These are phyloP conservation scores for Periconia sp. DNA, from an alignment of 2,329 filamentous ascomycete species.

Conservation along the genomic window DNA sequence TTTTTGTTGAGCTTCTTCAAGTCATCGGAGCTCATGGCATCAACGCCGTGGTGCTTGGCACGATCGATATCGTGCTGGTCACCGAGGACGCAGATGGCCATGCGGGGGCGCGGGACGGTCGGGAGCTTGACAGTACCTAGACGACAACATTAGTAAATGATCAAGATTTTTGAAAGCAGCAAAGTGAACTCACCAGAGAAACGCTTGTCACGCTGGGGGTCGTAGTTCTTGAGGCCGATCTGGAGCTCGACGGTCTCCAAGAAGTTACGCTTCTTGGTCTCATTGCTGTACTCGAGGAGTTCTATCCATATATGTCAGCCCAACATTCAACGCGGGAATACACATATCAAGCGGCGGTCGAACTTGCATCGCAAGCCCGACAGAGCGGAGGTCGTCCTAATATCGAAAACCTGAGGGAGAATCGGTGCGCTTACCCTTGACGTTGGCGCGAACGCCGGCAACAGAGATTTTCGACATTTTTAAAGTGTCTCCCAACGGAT, in stretches of 20 bases:
- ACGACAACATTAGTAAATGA: not conserved
- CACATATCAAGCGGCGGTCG: too few species aligned
- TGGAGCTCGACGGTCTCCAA: conserved; percentile 85
- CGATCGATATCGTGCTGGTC: conserved; percentile 99
- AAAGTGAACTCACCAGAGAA: conserved; percentile 72
- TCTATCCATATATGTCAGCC: conserved; percentile 52
- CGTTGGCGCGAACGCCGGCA: conserved; percentile 95
- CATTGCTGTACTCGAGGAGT: conserved; percentile 91
- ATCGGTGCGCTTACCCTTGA: conserved; percentile 65
- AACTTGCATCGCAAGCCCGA: too few species aligned
- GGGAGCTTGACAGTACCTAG: conserved; percentile 91
- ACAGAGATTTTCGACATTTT: conserved; percentile 84
- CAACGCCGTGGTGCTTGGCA: conserved; percentile 98
- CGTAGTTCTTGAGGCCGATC: conserved; percentile 56
- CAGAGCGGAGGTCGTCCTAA: too few species aligned
- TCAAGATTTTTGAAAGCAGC: not conserved
- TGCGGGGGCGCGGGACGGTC: conserved; percentile 75
- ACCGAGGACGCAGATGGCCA: conserved; percentile 70
- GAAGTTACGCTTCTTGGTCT: conserved; percentile 99
- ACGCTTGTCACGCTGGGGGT: conserved; percentile 99
- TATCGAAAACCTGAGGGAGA: too few species aligned
- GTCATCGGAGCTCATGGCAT: conserved; percentile 98
- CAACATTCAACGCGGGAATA: too few species aligned
- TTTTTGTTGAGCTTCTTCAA: conserved; percentile 99
- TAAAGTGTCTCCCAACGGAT: conserved; percentile 57